These are phyloP conservation scores for Naganishia sp. DNA, from an alignment of 1,284 basidiomycete genomes.

Conservation along the genomic window DNA sequence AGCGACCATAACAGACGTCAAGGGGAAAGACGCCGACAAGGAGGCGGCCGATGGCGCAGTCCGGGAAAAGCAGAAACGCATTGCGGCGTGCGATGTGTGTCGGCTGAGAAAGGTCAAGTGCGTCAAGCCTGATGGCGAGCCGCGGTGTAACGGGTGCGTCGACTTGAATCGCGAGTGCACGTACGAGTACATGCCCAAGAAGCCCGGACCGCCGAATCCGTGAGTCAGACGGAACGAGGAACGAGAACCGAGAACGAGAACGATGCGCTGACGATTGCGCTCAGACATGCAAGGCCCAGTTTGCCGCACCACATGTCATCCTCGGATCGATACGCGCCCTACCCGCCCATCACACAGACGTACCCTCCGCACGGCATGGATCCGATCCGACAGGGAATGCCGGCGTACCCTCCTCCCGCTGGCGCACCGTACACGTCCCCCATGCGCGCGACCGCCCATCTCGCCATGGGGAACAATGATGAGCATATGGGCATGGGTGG, in stretches of 20 bases:
- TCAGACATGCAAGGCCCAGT: conserved; percentile 2
- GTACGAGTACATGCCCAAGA: conserved; percentile 37
- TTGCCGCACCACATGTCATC: conserved; percentile 10
- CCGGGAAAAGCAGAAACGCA: conserved; percentile 15
- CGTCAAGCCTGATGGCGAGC: conserved; percentile 34
- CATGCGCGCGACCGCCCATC: background rate
- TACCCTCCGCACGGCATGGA: background rate
- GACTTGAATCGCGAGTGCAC: conserved; percentile 37
- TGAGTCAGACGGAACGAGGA: conserved; percentile 28
- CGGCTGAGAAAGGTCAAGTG: conserved; percentile 37
- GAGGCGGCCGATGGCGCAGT: background rate
- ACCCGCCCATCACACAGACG: background rate
- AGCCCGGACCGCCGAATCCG: conserved; percentile 42
- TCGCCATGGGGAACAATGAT: background rate
- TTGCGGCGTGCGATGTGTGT: conserved; percentile 32
- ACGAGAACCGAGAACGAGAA: background rate
- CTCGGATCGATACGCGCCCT: conserved; percentile 14
- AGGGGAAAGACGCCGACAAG: background rate
- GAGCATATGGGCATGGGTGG: background rate
- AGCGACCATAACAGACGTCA: too few species aligned
- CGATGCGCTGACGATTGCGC: background rate
- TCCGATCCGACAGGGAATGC: background rate
- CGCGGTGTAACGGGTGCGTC: conserved; percentile 37
- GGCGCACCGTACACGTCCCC: background rate
- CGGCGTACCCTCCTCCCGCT: background rate